Percentiles rank a stretch among this genome's conserved stretches.
These are phyloP conservation scores for Phytopythium chamaehyphon DNA, from an alignment of 352 stramenopile species.

Conservation along the genomic window DNA sequence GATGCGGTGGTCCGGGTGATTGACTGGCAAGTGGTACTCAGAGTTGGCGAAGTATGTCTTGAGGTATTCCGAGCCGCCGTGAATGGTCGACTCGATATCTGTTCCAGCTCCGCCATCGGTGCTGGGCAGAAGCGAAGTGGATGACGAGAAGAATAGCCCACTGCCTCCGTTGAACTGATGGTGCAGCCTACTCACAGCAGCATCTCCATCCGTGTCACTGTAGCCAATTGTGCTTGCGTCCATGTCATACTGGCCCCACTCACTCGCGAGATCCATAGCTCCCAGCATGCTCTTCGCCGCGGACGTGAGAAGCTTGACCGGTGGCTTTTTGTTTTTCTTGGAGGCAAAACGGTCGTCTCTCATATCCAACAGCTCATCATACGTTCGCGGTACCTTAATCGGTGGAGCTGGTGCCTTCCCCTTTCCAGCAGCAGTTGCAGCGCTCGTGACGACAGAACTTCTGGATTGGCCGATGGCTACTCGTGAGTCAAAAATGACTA, in stretches of 20 bases:
- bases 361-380: slow-evolving; percentile 71
- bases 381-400: slow-evolving; percentile 67
- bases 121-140: slow-evolving; percentile 1
- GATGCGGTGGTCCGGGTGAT: slow-evolving; percentile 63
- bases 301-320: slow-evolving; percentile 47
- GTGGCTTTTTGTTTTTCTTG: slow-evolving; percentile 76
- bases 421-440: slow-evolving; percentile 51
- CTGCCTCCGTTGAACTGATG: slow-evolving; percentile 13
- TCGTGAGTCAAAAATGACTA: slow-evolving; percentile 82
- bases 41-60: slow-evolving; percentile 67
- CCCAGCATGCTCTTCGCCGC: slow-evolving; percentile 32
- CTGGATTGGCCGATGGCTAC: slow-evolving; percentile 71
- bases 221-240: slow-evolving; percentile 15
- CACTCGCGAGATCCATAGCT: slow-evolving; percentile 46
- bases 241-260: slow-evolving; percentile 40
- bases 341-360: slow-evolving; percentile 71
- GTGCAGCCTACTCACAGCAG: slow-evolving; percentile 4
- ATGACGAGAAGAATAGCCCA: slow-evolving; percentile 38
- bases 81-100: slow-evolving; percentile 48
- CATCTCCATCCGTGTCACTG: slow-evolving; percentile 26
- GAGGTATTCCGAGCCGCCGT: slow-evolving; percentile 67
- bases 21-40: slow-evolving; percentile 66
- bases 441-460: slow-evolving; percentile 31
- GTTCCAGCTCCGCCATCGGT: slow-evolving; percentile 12
- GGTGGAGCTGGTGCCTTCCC: slow-evolving; percentile 25